Evolutionary conservation across 2,329 filamentous ascomycete species (phyloP).

Genomic region (Waltergamsia citrina): DNA sequence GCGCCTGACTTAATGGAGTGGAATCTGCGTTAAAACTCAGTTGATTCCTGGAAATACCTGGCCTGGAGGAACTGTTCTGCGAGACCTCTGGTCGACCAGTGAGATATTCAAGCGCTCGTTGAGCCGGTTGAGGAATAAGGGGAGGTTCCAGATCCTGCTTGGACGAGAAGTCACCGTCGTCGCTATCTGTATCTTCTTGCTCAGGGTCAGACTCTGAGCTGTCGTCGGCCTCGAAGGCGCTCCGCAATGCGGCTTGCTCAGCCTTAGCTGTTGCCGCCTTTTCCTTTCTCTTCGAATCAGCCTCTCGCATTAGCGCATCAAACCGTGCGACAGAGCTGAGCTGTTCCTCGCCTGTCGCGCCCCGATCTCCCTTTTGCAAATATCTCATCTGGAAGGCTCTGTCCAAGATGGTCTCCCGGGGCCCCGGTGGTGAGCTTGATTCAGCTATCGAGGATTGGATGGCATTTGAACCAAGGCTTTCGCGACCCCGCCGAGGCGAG

Average conservation of each 20-base stretch:
- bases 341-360: conserved; percentile 49
- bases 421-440: conserved; percentile 40
- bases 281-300: conserved; percentile 39
- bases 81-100: conserved; percentile 28
- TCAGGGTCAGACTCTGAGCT: conserved; percentile 31
- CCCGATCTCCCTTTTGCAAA: conserved; percentile 50
- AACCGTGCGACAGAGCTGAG: conserved; percentile 56
- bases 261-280: conserved; percentile 22
- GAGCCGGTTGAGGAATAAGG: conserved; percentile 34
- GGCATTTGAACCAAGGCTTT: conserved; percentile 36
- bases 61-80: conserved; percentile 18
- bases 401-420: conserved; percentile 58
- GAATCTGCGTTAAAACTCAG: conserved; percentile 19
- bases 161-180: conserved; percentile 11
- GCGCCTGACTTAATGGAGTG: conserved; percentile 8
- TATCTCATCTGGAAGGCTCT: conserved; percentile 54
- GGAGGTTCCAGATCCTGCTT: conserved; percentile 13
- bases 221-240: conserved; percentile 41
- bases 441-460: conserved; percentile 23
- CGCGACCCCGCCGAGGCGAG: conserved; percentile 45
- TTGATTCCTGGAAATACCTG: conserved; percentile 18
- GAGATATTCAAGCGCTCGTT: conserved; percentile 41
- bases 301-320: conserved; percentile 55
- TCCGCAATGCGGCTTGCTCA: conserved; percentile 28
- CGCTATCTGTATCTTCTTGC: conserved; percentile 26